These are phyloP conservation scores for Beta corolliflora DNA, from an alignment of 179 eudicot genomes.

Conservation along the genomic window DNA sequence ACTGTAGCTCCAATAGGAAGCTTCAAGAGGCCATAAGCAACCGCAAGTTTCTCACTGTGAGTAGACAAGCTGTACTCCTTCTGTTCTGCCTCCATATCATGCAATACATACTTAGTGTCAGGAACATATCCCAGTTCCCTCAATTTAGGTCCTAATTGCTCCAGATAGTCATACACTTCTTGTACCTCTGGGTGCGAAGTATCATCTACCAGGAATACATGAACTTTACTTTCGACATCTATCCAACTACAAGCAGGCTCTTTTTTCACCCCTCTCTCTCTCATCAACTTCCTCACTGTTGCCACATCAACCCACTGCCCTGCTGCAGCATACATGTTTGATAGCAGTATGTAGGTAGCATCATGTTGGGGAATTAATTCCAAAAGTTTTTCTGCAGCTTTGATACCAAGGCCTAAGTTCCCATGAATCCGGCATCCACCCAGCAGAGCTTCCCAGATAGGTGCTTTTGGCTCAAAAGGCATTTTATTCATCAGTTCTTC, in stretches of 20 bases:
- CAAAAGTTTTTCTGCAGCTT: slow-evolving; percentile 59
- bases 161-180: slow-evolving; percentile 56
- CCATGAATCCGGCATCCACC: slow-evolving; percentile 63
- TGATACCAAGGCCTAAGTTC: slow-evolving; percentile 58
- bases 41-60: slow-evolving; percentile 80
- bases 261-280: slow-evolving; percentile 75
- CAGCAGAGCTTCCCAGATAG: slow-evolving; percentile 73
- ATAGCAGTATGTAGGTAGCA: slow-evolving; percentile 64
- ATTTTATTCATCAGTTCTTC: slow-evolving; percentile 47
- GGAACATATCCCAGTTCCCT: slow-evolving; percentile 69
- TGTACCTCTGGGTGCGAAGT: slow-evolving; percentile 61
- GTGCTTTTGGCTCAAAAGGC: slow-evolving; percentile 58
- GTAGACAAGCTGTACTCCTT: slow-evolving; percentile 57
- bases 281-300: slow-evolving; percentile 59
- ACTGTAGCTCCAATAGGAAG: slow-evolving; percentile 64
- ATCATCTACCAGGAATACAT: slow-evolving; percentile 71
- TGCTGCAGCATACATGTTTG: slow-evolving; percentile 63
- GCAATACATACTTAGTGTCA: slow-evolving; percentile 58
- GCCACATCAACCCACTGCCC: slow-evolving; percentile 65
- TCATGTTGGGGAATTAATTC: slow-evolving; percentile 57
- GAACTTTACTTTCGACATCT: slow-evolving; percentile 61
- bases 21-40: slow-evolving; percentile 65
- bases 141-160: slow-evolving; percentile 47
- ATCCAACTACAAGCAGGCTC: slow-evolving; percentile 86
- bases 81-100: slow-evolving; percentile 65